Evolutionary conservation across 169 alveolate genomes (phyloP), one percentile per base, ranked within the genome.

Genomic region (Plasmodium fragile): DNA sequence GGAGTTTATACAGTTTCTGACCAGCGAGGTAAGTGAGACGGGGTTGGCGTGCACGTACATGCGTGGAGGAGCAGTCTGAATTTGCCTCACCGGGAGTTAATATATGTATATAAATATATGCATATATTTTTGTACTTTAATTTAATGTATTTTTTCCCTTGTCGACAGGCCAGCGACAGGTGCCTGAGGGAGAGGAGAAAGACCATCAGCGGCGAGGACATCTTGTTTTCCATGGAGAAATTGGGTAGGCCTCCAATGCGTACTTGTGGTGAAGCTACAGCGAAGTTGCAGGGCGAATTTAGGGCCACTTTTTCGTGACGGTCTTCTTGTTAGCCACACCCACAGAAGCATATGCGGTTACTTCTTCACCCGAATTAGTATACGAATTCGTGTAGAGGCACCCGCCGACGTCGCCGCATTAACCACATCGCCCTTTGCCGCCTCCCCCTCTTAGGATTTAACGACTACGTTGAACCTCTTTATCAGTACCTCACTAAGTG

Each of bases 181-280:
- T 98, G 99, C 92, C 87, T 95, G 36, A 93, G 94, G 55, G 99
- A 98, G 85, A 96, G 97, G 81, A 95, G 99, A 75, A 98, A 98
- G 92, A 98, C 99, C 16, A 97, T 98, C 32, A 98, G 97, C 92
- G 99, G 99, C 32, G 99, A 98, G 75, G 99, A 98, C 93, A 94
- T 98, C 25, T 82, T 98, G 18, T 92, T 95, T 95, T 98, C 99
- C 10, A 95, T 98, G 96, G 97, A 96, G 69, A 96, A 96, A 55
- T 95, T 98, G 52, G 99, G 99, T 2, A 96, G 30, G 36, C n/a
- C 75, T 22, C 70, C 18, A 81, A 6, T 32, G 69, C 41, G 4
- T 43, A 43, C n/a, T 43, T 43, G 16, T 43, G 53, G 53, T 43
- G 59, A 49, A 49, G 59, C 59, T 49, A 13, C 59, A 49, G 59